These are phyloP conservation scores for Sordariomycetes sp. DNA, from an alignment of 2,329 filamentous ascomycete genomes.

Conservation along the genomic window DNA sequence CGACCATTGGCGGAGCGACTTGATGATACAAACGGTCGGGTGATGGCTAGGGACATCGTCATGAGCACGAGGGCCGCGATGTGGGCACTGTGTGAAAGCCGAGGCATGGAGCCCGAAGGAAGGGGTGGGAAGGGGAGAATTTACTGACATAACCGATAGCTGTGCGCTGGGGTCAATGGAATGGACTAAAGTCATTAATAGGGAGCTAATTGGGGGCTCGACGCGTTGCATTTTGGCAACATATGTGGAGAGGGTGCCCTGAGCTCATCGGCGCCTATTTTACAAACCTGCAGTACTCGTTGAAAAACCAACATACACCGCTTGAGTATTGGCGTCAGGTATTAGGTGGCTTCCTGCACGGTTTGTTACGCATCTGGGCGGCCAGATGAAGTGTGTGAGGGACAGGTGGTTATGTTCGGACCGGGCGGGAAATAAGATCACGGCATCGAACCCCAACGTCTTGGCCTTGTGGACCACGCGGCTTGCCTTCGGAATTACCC, in stretches of 20 bases:
- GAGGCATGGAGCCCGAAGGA: background rate
- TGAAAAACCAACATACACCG: too few relatives aligned
- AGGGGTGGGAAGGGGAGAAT: background rate
- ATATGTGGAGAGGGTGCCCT: too few relatives aligned
- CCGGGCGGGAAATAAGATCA: background rate
- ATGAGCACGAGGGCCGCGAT: background rate
- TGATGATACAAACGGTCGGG: background rate
- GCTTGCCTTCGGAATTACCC: background rate
- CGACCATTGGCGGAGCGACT: background rate
- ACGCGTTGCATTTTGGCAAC: too few relatives aligned
- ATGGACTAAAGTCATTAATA: too few relatives aligned
- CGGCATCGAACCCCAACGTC: background rate
- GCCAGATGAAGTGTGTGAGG: background rate
- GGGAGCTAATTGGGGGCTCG: too few relatives aligned
- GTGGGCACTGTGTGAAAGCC: background rate
- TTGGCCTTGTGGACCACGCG: background rate
- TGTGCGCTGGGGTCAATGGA: too few relatives aligned
- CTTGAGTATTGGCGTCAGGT: too few relatives aligned
- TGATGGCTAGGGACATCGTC: background rate
- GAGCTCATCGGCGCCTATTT: too few relatives aligned
- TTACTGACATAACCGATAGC: too few relatives aligned
- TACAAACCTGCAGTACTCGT: too few relatives aligned
- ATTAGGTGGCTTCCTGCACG: background rate
- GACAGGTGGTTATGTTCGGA: background rate
- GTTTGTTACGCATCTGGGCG: background rate